These are phyloP conservation scores for Aphelidium insulamus DNA, from an alignment of 371 early-diverging fungal species.

Conservation along the genomic window DNA sequence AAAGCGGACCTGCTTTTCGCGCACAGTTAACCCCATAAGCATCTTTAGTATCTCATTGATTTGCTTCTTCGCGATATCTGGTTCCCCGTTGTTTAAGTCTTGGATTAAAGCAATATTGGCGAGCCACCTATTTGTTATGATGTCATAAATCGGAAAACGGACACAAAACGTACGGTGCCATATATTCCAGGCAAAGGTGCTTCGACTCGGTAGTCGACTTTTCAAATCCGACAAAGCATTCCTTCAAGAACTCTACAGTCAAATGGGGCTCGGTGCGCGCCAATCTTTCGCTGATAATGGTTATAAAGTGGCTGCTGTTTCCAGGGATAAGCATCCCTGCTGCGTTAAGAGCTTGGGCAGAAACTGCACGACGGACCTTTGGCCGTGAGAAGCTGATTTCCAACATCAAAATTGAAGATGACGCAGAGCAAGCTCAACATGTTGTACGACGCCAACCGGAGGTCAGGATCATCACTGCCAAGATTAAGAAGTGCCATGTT, in stretches of 20 bases:
- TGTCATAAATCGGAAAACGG: too few species aligned
- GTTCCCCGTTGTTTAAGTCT: too few species aligned
- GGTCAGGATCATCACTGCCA: conserved; percentile 51
- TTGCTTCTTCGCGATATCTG: too few species aligned
- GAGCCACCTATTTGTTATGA: too few species aligned
- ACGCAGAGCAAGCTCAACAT: conserved; percentile 53
- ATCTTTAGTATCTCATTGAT: conserved; percentile 47
- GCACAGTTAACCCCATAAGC: conserved; percentile 59
- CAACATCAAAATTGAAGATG: conserved; percentile 66
- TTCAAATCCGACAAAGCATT: conserved; percentile 64
- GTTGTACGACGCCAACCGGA: conserved; percentile 69
- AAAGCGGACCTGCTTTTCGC: conserved; percentile 41
- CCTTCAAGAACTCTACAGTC: conserved; percentile 69
- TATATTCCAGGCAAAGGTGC: conserved; percentile 64
- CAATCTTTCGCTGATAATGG: conserved; percentile 51
- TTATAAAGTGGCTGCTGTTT: conserved; percentile 59
- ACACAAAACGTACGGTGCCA: conserved; percentile 82
- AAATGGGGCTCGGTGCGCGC: conserved; percentile 49
- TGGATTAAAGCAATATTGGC: too few species aligned
- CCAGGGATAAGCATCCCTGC: conserved; percentile 65
- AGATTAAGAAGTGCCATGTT: conserved; percentile 77
- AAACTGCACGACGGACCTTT: conserved; percentile 17
- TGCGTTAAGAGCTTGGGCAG: neutral
- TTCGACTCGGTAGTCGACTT: conserved; percentile 47
- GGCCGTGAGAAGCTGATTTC: conserved; percentile 52